Evolutionary conservation across 2,329 filamentous ascomycete genomes (phyloP), one percentile per base, ranked within the genome.

Genomic region (Lasiodiplodia gonubiensis): DNA sequence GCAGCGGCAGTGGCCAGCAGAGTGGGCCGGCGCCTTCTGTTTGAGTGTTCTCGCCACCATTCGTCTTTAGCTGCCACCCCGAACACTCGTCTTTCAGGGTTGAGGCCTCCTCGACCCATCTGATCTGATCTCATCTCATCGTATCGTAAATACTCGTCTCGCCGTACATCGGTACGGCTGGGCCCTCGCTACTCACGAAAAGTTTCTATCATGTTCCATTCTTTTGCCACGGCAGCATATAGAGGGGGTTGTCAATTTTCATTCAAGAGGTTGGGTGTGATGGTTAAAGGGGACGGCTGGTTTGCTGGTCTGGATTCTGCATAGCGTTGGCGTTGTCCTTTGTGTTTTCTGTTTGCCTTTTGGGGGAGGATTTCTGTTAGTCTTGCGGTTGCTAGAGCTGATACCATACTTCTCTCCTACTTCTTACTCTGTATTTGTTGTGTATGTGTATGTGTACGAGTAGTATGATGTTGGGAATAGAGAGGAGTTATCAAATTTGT

Each of bases 301-400:
- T 14, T 59, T 33, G 54, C 4, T 14, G 23, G 55, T 23, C 25
- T 11, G 37, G 37, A 23, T 59, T 37, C 12, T 42, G 55, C 55
- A 59, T 59, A 68, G 67, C 67, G 67, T 66, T 49, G 67, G 67
- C 61, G 67, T 67, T 46, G 42, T 46, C 21, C 21, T 68, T 27
- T 63, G 25, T 25, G 12, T 52, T 27, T 27, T 14, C 23, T 33
- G 14, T 12, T 18, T 16, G 14, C 6, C 5, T 27, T 23, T 35
- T 35, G 18, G 27, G 16, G 23, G 27, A 14, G 54, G 23, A 3
- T 27, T 23, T 46, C 25, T 23, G 14, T 46, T n/a, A n/a, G n/a
- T 0, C 27, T 42, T 55, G 37, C 7, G 37, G 42, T 46, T 46
- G 42, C 10, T 46, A 46, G 39, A 59, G 35, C 12, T 21, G 55